Evolutionary conservation across 1,284 basidiomycete genomes (phyloP), one percentile per base, ranked within the genome.

Genomic region (Baeospora myosura): DNA sequence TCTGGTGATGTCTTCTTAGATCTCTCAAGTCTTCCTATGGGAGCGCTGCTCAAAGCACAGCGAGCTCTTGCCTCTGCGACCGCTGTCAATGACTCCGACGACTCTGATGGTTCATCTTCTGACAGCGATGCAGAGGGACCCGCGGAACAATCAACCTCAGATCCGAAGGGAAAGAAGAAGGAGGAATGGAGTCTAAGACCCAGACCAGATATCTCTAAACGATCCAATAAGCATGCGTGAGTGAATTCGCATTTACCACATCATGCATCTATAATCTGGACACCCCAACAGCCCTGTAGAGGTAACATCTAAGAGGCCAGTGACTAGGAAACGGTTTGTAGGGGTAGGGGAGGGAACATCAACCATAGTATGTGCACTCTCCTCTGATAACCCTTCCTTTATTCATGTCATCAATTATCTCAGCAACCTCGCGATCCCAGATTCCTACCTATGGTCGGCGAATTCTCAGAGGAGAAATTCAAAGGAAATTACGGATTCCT

Each of bases 201-300:
- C 26, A 66, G 65, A 40, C 65, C 59, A 23, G 68, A 72, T 42
- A 67, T 75, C 4, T 58, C 69, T 17, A 87, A 85, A 59, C 72
- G 94, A 34, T 63, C 75, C 3, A 79, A 78, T 59, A 98, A 98
- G 58, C 87, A 96, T 65, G 92, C 94, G 86, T 94, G 62, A 52
- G 90, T 73, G 12, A 30, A n/a, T 38, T 12, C 14, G 11, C 37
- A 22, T 26, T 11, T 37, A 20, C 37, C 30, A 35, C 24, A 38
- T 23, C 30, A 23, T 34, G 22, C 23, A 38, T 38, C 42, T 45
- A 38, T 18, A 38, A 47, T 33, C 37, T 40, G 8, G 18, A 32
- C 30, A n/a, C n/a, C n/a, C 45, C 20, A 30, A 16, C 36, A 95
- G 90, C 1, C 95, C 92, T 3, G 76, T 69, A 29, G 90, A 91